Percentiles rank a stretch among this genome's conserved stretches.
Evolutionary conservation across 2,329 filamentous ascomycete genomes (phyloP).

Genomic region (Penicillium sp.): DNA sequence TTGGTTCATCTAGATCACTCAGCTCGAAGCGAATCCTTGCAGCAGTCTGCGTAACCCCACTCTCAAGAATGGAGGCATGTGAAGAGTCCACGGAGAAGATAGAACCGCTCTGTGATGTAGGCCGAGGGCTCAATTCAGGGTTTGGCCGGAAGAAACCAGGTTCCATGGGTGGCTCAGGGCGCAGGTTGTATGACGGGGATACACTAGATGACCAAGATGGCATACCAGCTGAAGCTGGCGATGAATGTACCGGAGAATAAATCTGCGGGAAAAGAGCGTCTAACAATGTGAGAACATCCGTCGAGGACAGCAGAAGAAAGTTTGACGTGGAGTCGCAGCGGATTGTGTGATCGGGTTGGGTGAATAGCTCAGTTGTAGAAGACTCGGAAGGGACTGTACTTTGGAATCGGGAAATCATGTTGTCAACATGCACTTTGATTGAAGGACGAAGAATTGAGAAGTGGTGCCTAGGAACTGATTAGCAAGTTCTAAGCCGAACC

Average conservation of each 20-base stretch:
- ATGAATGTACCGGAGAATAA: conserved; percentile 34
- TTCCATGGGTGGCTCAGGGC: conserved; percentile 36
- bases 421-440: conserved; percentile 45
- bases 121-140: conserved; percentile 34
- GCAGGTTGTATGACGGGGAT: conserved; percentile 25
- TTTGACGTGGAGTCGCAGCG: conserved; percentile 50
- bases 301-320: conserved; percentile 78
- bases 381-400: conserved; percentile 14
- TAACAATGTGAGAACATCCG: conserved; percentile 79
- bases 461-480: conserved; percentile 38
- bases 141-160: conserved; percentile 43
- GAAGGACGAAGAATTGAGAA: conserved; percentile 44
- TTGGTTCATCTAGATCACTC: conserved; percentile 45
- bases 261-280: conserved; percentile 76
- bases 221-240: conserved; percentile 35
- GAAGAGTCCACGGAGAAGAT: conserved; percentile 42
- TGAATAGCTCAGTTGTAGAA: conserved; percentile 8
- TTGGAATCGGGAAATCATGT: conserved; percentile 45
- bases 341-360: conserved; percentile 58
- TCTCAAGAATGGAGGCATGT: conserved; percentile 35
- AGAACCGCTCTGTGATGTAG: conserved; percentile 34
- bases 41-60: conserved; percentile 40
- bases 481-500: neutral
- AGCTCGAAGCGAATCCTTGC: conserved; percentile 51
- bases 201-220: conserved; percentile 33